These are phyloP conservation scores for Scolecobasidium constrictum DNA, from an alignment of 2,329 filamentous ascomycete genomes.

Conservation along the genomic window DNA sequence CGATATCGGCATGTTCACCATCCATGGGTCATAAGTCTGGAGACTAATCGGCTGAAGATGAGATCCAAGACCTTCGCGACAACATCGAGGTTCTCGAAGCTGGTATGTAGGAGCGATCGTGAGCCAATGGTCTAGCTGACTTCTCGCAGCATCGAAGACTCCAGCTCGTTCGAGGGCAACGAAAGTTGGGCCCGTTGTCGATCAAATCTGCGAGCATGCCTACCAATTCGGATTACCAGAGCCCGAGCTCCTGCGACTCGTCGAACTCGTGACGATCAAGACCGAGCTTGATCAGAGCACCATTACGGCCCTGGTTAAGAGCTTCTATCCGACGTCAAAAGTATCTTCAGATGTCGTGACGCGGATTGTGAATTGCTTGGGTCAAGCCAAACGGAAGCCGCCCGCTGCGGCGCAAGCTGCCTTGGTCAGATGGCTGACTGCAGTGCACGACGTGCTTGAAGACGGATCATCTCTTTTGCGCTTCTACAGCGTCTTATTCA, in stretches of 20 bases:
- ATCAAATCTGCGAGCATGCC: conserved; percentile 49
- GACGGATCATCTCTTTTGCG: conserved; percentile 52
- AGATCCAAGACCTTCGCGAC: conserved; percentile 13
- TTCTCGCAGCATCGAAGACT: conserved; percentile 21
- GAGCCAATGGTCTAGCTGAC: neutral
- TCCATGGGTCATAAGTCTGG: no score
- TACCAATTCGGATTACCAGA: conserved; percentile 59
- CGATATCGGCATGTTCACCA: no score
- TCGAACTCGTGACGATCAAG: conserved; percentile 56
- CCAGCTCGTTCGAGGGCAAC: conserved; percentile 55
- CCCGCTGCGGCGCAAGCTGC: conserved; percentile 58
- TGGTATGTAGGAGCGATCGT: conserved; percentile 19
- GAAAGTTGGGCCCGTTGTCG: conserved; percentile 52
- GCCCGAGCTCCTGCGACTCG: conserved; percentile 48
- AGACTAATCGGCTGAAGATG: conserved; percentile 2
- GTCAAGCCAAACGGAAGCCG: conserved; percentile 66
- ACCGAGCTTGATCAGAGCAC: conserved; percentile 68
- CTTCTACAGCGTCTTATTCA: conserved; percentile 68
- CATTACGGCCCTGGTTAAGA: conserved; percentile 56
- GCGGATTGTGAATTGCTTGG: conserved; percentile 60
- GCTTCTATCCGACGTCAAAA: conserved; percentile 60
- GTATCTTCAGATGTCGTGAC: conserved; percentile 52
- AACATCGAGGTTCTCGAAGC: conserved; percentile 24
- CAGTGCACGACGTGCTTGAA: conserved; percentile 62
- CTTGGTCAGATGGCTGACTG: conserved; percentile 67